Conservation (phyloP, 1,284 basidiomycete genomes). For the Porogramme epimiltina region DNA sequence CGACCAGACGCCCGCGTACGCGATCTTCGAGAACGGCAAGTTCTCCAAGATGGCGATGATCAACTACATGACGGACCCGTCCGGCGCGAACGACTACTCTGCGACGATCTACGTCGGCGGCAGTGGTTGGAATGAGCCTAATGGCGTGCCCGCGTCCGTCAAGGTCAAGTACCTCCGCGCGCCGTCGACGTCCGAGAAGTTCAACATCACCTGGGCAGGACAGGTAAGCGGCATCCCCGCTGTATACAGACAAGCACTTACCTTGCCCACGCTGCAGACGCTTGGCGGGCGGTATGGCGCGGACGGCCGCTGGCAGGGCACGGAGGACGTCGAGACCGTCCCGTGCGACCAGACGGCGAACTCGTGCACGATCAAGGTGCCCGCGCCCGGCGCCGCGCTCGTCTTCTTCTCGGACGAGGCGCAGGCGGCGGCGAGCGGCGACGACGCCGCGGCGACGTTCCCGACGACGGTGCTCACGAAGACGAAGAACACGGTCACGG, state of each 20-base stretch:
- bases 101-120: constrained; percentile 48
- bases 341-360: constrained; percentile 52
- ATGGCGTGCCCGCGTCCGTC: constrained; percentile 43
- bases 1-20: constrained; percentile 67
- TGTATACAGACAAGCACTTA: neutral
- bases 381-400: constrained; percentile 71
- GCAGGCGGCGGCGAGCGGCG: constrained; percentile 31
- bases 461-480: constrained; percentile 54
- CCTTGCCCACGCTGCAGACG: constrained; percentile 44
- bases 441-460: constrained; percentile 47
- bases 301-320: constrained; percentile 64
- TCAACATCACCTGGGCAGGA: constrained; percentile 73
- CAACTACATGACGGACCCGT: constrained; percentile 63
- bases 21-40: constrained; percentile 63
- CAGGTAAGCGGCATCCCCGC: constrained; percentile 37
- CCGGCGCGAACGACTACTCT: constrained; percentile 51
- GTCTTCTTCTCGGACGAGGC: constrained; percentile 64
- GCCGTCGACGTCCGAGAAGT: constrained; percentile 56
- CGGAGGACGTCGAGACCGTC: constrained; percentile 52
- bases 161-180: constrained; percentile 58
- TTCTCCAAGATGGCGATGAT: constrained; percentile 64
- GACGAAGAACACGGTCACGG: constrained; percentile 41
- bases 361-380: constrained; percentile 61
- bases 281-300: constrained; percentile 63
- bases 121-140: constrained; percentile 37